Conservation (phyloP, 495 filamentous ascomycete genomes). For the Apiosordaria backusii region DNA sequence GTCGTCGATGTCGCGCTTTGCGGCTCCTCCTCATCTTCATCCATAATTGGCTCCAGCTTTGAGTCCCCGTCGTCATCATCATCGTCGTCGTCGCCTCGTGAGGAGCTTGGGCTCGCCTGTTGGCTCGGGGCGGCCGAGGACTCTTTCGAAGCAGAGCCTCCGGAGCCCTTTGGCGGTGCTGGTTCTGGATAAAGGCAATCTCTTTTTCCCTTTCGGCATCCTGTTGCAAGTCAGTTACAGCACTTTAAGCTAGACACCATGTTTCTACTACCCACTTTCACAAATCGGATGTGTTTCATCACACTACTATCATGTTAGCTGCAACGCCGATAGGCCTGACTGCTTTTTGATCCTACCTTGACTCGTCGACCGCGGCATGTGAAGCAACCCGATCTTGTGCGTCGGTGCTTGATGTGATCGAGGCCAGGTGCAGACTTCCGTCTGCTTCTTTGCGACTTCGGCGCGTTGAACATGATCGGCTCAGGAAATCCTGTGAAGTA, state of each 20-base stretch:
- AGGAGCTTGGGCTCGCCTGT: conserved; percentile 49
- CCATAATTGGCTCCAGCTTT: conserved; percentile 59
- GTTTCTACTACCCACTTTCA: conserved; percentile 58
- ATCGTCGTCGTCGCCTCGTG: conserved; percentile 51
- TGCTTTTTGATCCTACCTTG: conserved; percentile 57
- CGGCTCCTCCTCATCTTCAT: conserved; percentile 59
- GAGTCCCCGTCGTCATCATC: conserved; percentile 51
- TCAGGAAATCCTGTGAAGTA: conserved; percentile 48
- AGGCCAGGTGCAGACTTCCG: conserved; percentile 55
- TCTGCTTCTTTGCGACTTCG: conserved; percentile 53
- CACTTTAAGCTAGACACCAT: conserved; percentile 11
- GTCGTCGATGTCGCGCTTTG: conserved; percentile 37
- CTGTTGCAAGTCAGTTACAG: conserved; percentile 40
- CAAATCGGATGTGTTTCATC: conserved; percentile 84
- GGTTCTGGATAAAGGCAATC: conserved; percentile 80
- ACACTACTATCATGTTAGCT: conserved; percentile 51
- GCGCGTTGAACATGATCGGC: conserved; percentile 46
- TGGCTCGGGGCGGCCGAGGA: conserved; percentile 48
- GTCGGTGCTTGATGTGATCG: conserved; percentile 88
- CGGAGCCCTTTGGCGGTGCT: conserved; percentile 47
- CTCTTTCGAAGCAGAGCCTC: conserved; percentile 45
- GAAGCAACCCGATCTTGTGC: conserved; percentile 91
- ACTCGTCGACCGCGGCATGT: conserved; percentile 87
- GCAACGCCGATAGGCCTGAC: background rate
- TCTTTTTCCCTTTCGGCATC: conserved; percentile 79